Percentiles rank a stretch among this genome's conserved stretches.
Evolutionary conservation across 2,329 filamentous ascomycete genomes (phyloP).

Genomic region (Penicillium sp.): DNA sequence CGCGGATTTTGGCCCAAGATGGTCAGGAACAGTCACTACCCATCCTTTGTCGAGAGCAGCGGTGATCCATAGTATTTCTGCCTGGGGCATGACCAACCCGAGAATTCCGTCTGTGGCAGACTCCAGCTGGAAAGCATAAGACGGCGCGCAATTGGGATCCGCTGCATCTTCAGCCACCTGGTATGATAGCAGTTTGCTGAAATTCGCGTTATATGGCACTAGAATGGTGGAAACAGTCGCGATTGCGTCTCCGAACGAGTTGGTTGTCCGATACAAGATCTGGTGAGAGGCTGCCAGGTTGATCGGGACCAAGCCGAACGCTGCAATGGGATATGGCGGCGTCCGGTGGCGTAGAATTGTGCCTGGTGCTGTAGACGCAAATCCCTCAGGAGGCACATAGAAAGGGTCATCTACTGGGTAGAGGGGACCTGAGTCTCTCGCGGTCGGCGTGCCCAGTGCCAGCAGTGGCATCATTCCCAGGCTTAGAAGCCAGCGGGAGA

Average conservation of each 20-base stretch:
- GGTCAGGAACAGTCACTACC: conserved; percentile 48
- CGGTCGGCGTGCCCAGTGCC: background rate
- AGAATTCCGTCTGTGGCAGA: conserved; percentile 36
- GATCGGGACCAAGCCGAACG: conserved; percentile 18
- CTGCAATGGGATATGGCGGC: conserved; percentile 22
- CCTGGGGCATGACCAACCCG: conserved; percentile 30
- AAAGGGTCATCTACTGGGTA: conserved; percentile 26
- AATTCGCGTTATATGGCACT: conserved; percentile 30
- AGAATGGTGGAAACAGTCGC: conserved; percentile 39
- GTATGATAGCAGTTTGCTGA: conserved; percentile 39
- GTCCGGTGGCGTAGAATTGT: conserved; percentile 25
- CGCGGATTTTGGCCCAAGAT: conserved; percentile 41
- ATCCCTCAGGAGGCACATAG: conserved; percentile 26
- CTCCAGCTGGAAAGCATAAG: conserved; percentile 31
- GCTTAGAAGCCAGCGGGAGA: conserved; percentile 4
- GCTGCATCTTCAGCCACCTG: conserved; percentile 33
- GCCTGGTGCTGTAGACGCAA: conserved; percentile 23
- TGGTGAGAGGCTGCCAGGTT: conserved; percentile 28
- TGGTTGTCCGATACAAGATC: conserved; percentile 40
- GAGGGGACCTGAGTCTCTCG: conserved; percentile 10
- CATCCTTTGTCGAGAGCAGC: conserved; percentile 42
- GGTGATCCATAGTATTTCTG: conserved; percentile 29
- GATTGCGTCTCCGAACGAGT: conserved; percentile 33
- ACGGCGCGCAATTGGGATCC: conserved; percentile 25
- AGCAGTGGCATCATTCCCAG: conserved; percentile 2